Evolutionary conservation across 495 filamentous ascomycete genomes (phyloP).

Genomic region (Cercophora samala): DNA sequence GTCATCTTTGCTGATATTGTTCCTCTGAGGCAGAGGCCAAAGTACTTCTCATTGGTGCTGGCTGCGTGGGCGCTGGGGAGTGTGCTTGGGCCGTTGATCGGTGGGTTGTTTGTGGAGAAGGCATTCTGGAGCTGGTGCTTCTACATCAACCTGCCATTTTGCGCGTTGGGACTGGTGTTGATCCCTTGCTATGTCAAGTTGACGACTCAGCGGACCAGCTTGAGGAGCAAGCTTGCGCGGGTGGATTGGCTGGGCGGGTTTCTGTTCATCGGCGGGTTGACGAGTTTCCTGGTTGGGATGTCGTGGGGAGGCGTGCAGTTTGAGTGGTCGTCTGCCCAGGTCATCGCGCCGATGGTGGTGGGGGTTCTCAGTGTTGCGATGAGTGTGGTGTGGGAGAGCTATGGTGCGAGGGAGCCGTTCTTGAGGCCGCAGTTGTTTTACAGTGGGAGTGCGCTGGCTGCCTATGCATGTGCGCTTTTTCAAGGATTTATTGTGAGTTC

Average conservation of each 20-base stretch:
- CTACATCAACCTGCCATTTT: constrained; percentile 41
- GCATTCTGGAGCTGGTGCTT: constrained; percentile 44
- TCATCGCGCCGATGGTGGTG: constrained; percentile 47
- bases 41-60: constrained; percentile 43
- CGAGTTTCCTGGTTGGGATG: constrained; percentile 52
- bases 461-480: constrained; percentile 33
- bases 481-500: constrained; percentile 39
- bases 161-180: constrained; percentile 34
- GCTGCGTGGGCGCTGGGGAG: constrained; percentile 67
- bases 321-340: constrained; percentile 45
- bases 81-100: constrained; percentile 70
- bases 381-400: constrained; percentile 41
- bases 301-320: constrained; percentile 58
- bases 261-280: constrained; percentile 46
- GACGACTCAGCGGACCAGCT: constrained; percentile 29
- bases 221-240: constrained; percentile 31
- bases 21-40: constrained; percentile 38
- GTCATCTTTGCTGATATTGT: constrained; percentile 61
- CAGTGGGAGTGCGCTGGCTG: constrained; percentile 35
- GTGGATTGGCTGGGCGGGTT: constrained; percentile 44
- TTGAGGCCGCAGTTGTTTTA: constrained; percentile 51
- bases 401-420: constrained; percentile 49
- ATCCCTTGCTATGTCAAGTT: constrained; percentile 38
- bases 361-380: constrained; percentile 34
- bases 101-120: constrained; percentile 65